These are phyloP conservation scores for Cryptomeria japonica DNA, from an alignment of 75 land plant genomes.

Conservation along the genomic window DNA sequence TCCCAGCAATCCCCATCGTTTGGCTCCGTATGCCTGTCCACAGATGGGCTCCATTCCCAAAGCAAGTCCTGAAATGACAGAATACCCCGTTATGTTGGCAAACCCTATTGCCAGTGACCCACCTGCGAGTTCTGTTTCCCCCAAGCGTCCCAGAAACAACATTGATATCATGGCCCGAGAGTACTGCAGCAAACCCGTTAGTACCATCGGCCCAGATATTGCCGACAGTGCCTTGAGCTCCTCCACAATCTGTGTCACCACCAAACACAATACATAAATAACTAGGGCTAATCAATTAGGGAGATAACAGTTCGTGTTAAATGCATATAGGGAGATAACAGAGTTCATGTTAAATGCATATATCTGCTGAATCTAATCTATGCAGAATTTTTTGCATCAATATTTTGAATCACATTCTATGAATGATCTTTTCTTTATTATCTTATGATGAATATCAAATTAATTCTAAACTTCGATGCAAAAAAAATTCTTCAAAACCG, in stretches of 20 bases:
- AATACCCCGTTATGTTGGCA: constrained; percentile 54
- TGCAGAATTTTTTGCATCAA: too few species aligned
- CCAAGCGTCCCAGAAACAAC: constrained; percentile 44
- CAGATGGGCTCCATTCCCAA: constrained; percentile 63
- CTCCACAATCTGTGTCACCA: constrained; percentile 28
- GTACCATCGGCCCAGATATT: constrained; percentile 32
- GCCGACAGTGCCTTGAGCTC: constrained; percentile 29
- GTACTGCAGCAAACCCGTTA: constrained; percentile 39
- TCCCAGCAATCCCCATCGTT: constrained; percentile 27
- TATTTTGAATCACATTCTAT: too few species aligned
- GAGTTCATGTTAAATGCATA: too few species aligned
- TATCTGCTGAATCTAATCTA: too few species aligned
- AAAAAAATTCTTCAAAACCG: too few species aligned
- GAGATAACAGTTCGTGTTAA: too few species aligned
- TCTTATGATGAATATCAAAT: too few species aligned
- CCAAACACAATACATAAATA: background rate
- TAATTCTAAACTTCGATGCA: too few species aligned
- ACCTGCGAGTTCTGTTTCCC: constrained; percentile 45
- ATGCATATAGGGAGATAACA: too few species aligned
- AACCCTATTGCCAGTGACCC: constrained; percentile 47
- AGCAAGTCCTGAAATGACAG: constrained; percentile 42
- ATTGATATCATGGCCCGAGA: constrained; percentile 33
- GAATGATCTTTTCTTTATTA: too few species aligned
- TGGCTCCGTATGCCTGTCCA: constrained; percentile 51
- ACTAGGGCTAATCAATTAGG: too few species aligned